A percentile compares a stretch with the other conserved stretches of the same genome.
phyloP scores from a whole-genome alignment of 1,284 basidiomycete genomes.

The Trichosporon sp. region DNA sequence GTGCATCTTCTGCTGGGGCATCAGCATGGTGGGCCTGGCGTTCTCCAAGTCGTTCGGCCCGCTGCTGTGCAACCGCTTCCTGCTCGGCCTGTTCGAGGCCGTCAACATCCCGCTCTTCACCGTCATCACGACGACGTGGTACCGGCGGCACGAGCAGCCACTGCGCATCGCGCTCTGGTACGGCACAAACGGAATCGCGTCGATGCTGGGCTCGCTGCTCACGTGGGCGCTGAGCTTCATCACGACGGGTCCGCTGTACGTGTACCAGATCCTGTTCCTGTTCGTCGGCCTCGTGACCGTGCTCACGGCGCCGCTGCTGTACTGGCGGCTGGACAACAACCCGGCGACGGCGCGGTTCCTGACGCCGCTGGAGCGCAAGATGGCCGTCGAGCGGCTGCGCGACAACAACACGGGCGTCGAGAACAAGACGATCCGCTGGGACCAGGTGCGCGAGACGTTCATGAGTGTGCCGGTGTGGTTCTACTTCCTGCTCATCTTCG shows the following conservation, averaged over 20 bases:
- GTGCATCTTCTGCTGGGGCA: conserved; percentile 17
- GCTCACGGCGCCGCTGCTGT: conserved; percentile 39
- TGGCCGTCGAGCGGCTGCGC: conserved; percentile 45
- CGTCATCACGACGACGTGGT: conserved; percentile 50
- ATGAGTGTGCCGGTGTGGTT: conserved; percentile 34
- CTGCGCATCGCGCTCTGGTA: conserved; percentile 39
- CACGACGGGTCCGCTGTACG: conserved; percentile 22
- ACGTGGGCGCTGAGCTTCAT: conserved; percentile 30
- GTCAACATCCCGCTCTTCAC: conserved; percentile 20
- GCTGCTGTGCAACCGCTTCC: conserved; percentile 21
- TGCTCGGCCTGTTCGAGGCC: conserved; percentile 28
- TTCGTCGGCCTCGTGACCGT: conserved; percentile 45
- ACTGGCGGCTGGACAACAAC: conserved; percentile 37
- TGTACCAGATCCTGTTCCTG: conserved; percentile 45
- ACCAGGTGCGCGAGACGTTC: conserved; percentile 39
- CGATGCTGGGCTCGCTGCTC: conserved; percentile 34
- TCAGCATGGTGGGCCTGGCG: conserved; percentile 16
- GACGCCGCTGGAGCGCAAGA: conserved; percentile 22
- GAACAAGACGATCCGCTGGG: conserved; percentile 36
- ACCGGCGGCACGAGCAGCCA: conserved; percentile 47
- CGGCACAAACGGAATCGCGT: conserved; percentile 21
- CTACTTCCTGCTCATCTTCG: conserved; percentile 32
- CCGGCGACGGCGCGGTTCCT: conserved; percentile 42
- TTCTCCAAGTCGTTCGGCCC: conserved; percentile 13
- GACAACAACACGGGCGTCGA: conserved; percentile 44